These are phyloP conservation scores for Xylaria cubensis DNA, from an alignment of 495 filamentous ascomycete genomes.

Conservation along the genomic window DNA sequence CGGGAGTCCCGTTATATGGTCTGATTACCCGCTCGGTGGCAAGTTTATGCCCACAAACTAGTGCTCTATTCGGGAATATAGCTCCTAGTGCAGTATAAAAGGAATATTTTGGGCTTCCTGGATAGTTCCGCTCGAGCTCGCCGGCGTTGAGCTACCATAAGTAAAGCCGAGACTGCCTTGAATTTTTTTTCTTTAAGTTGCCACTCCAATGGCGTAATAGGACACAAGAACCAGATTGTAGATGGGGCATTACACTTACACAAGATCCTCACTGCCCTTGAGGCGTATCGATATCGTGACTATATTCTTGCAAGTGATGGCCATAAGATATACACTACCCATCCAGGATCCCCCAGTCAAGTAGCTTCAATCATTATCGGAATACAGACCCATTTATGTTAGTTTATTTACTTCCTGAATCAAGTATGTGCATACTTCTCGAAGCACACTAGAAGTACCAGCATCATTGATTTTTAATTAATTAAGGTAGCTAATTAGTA, in stretches of 20 bases:
- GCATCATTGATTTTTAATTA: not conserved
- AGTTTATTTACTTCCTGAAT: not conserved
- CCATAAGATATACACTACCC: not conserved
- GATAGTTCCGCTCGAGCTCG: not conserved
- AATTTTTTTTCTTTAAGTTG: not conserved
- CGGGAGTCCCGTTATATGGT: not conserved
- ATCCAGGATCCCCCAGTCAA: not conserved
- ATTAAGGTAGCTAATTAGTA: not conserved
- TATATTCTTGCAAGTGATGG: not conserved
- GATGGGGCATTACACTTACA: not conserved
- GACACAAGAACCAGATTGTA: not conserved
- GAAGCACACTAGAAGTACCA: not conserved
- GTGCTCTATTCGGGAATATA: not conserved
- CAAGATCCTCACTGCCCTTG: not conserved
- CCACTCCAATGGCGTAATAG: not conserved
- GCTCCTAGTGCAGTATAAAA: not conserved
- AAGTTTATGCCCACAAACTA: not conserved
- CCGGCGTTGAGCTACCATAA: not conserved
- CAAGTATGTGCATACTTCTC: not conserved
- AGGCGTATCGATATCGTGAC: not conserved
- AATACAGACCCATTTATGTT: not conserved
- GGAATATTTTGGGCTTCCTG: not conserved
- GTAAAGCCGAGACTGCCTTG: not conserved
- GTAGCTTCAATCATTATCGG: not conserved
- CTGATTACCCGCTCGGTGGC: conserved; percentile 12